A percentile compares a stretch with the other conserved stretches of the same genome.
These are phyloP conservation scores for Alternaria rosae DNA, from an alignment of 2,329 filamentous ascomycete species.

Conservation along the genomic window DNA sequence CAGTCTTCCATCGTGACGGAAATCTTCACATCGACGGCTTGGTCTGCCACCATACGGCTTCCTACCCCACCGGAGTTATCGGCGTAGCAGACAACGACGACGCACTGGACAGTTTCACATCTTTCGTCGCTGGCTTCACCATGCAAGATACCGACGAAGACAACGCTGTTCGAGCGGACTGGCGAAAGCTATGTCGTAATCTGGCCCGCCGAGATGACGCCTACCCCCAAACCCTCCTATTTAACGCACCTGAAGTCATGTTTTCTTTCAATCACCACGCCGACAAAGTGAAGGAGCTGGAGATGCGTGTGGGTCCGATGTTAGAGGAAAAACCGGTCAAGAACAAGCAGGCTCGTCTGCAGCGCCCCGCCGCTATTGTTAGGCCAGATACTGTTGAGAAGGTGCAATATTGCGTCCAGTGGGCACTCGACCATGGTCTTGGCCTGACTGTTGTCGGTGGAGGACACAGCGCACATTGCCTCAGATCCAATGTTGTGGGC, in stretches of 20 bases:
- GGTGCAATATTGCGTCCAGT: slow-evolving; percentile 63
- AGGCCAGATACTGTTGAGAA: slow-evolving; percentile 58
- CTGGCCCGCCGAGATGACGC: slow-evolving; percentile 53
- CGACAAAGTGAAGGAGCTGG: slow-evolving; percentile 54
- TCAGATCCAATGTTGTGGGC: slow-evolving; percentile 60
- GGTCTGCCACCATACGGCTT: slow-evolving; percentile 57
- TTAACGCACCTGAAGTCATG: slow-evolving; percentile 61
- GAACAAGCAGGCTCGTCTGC: slow-evolving; percentile 59
- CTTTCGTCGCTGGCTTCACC: slow-evolving; percentile 60
- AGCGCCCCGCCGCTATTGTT: slow-evolving; percentile 55
- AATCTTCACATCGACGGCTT: slow-evolving; percentile 57
- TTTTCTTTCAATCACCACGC: slow-evolving; percentile 59
- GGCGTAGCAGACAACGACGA: slow-evolving; percentile 56
- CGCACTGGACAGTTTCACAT: slow-evolving; percentile 59
- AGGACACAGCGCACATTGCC: slow-evolving; percentile 67
- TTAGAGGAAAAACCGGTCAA: slow-evolving; percentile 52
- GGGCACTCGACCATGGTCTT: slow-evolving; percentile 59
- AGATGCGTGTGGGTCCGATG: slow-evolving; percentile 50
- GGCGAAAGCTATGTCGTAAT: slow-evolving; percentile 62
- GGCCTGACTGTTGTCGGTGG: slow-evolving; percentile 64
- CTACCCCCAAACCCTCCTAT: slow-evolving; percentile 53
- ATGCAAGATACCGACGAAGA: slow-evolving; percentile 44
- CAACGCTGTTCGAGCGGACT: slow-evolving; percentile 48
- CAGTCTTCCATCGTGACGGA: slow-evolving; percentile 64
- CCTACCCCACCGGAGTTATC: slow-evolving; percentile 57